Base-by-base conservation (phyloP, 2,329 filamentous ascomycete genomes). In the Talaromyces sp. region DNA sequence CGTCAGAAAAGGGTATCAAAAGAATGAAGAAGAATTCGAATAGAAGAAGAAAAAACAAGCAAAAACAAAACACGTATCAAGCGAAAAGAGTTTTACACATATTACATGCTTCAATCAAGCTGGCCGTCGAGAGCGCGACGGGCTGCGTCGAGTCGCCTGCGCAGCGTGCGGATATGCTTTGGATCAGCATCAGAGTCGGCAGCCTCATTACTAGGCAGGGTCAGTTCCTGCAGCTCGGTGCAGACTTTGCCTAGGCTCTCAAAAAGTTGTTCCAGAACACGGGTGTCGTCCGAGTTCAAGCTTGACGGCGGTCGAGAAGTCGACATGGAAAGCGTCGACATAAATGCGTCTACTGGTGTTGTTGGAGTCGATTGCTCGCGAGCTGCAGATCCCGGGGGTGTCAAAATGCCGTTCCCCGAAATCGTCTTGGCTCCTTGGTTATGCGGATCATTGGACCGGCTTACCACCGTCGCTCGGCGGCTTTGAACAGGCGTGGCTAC, bases 101-200 rank as follows among this genome's bases (percentile, higher is more conserved):
- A 55, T 59, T 51, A 57, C 22, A 58, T 55, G 44, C 55, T 54
- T 22, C 56, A 63, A 65, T 80, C 81, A 65, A 87, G 82, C 62
- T 87, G 77, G 5, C 90, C 91, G 66, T 93, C 90, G 32, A 96
- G 79, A 3, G 91, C 83, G 58, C 85, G 82, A 63, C 87, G 85
- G 5, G 92, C 92, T 58, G 86, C 85, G 66, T 96, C 91, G 57
- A 96, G 82, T 66, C 89, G 82, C 65, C 89, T 80, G 63, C 91
- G 81, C 73, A 90, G 86, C 62, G 88, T 80, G 59, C 66, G 90
- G 84, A 63, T 84, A 76, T 67, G 81, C 81, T 62, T 82, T 76
- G 65, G 77, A 76, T 65, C 84, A n/a, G 51, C 19, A 3, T 55
- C 28, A 27, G 57, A 80, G 75, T 75, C 89, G 80, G 62, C 47